Conservation (phyloP, 257 asterid species). For the Leptodermis oblonga region DNA sequence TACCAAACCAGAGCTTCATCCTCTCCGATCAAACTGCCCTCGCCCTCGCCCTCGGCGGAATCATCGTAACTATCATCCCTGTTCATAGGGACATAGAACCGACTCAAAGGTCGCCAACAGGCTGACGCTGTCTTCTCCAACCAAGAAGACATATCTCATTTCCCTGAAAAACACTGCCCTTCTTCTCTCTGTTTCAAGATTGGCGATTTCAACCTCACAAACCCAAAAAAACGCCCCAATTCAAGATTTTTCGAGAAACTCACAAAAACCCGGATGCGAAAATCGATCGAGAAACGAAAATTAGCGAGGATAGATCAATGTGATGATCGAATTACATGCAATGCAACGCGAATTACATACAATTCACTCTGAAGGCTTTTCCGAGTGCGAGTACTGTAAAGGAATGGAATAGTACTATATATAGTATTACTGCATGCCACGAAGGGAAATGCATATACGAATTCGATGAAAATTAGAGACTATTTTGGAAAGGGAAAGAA, state of each 20-base stretch:
- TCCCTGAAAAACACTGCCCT: slow-evolving; percentile 25
- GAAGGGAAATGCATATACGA: neutral
- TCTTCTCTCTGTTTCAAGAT: neutral
- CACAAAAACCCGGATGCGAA: neutral
- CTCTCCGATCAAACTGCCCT: slow-evolving; percentile 29
- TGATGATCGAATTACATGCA: neutral
- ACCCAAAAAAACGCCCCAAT: neutral
- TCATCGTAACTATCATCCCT: slow-evolving; percentile 51
- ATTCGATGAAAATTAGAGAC: neutral
- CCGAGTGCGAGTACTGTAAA: neutral
- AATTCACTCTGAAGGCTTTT: no score
- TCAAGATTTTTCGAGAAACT: neutral
- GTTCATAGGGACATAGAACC: slow-evolving; percentile 62
- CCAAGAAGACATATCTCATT: slow-evolving; percentile 82
- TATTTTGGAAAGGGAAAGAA: no score
- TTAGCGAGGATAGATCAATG: neutral
- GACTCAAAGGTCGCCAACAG: slow-evolving; percentile 66
- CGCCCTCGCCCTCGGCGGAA: neutral
- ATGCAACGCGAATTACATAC: no score
- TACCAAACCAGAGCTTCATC: slow-evolving; percentile 64
- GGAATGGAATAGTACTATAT: neutral
- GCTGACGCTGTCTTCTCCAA: slow-evolving; percentile 49
- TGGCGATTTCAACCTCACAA: neutral
- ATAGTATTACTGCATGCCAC: neutral
- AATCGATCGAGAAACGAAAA: slow-evolving; percentile 4